Evolutionary conservation across 352 stramenopile genomes (phyloP).

Genomic region (Phytophthora sp.): DNA sequence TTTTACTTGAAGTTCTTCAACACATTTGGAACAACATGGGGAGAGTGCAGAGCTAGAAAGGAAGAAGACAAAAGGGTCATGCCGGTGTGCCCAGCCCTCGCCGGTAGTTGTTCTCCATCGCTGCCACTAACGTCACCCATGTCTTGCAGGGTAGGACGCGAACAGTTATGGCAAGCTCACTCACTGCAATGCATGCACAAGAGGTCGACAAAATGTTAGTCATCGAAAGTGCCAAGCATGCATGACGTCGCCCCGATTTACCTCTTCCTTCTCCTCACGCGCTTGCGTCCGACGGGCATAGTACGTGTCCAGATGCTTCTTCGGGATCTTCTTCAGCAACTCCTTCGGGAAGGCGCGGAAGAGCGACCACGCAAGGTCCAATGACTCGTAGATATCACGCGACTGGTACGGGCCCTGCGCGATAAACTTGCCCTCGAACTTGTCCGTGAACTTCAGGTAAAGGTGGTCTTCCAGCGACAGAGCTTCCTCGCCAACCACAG

Average conservation of each 20-base stretch:
- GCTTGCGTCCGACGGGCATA: constrained; percentile 94
- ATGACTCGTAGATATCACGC: constrained; percentile 98
- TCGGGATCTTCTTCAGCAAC: constrained; percentile 99
- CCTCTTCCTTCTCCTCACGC: constrained; percentile 88
- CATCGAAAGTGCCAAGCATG: neutral
- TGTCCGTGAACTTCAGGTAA: constrained; percentile 99
- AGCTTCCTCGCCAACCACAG: constrained; percentile 99
- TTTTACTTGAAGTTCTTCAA: constrained; percentile 28
- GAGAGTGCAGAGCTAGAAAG: constrained; percentile 26
- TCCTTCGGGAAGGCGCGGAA: constrained; percentile 99
- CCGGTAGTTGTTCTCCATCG: constrained; percentile 16
- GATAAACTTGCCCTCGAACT: constrained; percentile 99
- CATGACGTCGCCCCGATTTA: constrained; percentile 17
- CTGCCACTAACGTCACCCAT: constrained; percentile 4
- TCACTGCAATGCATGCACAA: constrained; percentile 20
- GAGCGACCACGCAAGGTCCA: constrained; percentile 99
- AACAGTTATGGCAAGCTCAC: constrained; percentile 6
- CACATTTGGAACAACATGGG: constrained; percentile 22
- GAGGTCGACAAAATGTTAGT: constrained; percentile 9
- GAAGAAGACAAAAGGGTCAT: constrained; percentile 20
- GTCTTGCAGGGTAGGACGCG: neutral
- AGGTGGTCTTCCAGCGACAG: constrained; percentile 99
- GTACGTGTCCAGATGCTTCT: constrained; percentile 98
- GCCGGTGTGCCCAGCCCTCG: constrained; percentile 5
- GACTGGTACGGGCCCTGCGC: constrained; percentile 97